Base-by-base conservation (phyloP, 257 asterid genomes). In the Nyctanthes arbortristis region DNA sequence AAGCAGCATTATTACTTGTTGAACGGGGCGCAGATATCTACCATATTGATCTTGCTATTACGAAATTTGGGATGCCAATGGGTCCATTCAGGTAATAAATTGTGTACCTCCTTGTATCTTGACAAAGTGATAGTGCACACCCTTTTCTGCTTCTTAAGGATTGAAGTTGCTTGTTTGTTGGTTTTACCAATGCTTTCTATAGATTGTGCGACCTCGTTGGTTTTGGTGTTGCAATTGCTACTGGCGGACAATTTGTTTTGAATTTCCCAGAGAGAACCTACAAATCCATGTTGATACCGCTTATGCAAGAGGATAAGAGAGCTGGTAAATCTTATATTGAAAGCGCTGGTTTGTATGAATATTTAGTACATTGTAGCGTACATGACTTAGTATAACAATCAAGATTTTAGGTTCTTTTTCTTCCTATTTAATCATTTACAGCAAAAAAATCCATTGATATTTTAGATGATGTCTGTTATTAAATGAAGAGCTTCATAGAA, bases 21-120 rank as follows among this genome's bases (percentile, higher is more conserved):
- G 99, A 94, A 70, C 96, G 82, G 34, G 99, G 99, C 68, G 25
- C 93, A 10, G 99, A 89, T 74, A 74, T 88, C 29, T 94, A 91
- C 61, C 80, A 87, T 78, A 89, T 94, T 34, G 99, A 91, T 33
- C 77, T 72, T 67, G 95, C 81, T 30, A 82, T 89, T 54, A 77
- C 96, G 63, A 94, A 89, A 81, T 94, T 88, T 37, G 99, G 99
- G 61, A 89, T 94, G 97, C 96, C 97, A 0, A 91, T 94, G 93
- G 97, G 99, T 4, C 99, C 97, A 24, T 94, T 94, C 84, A 94
- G 99, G 98, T 94, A 60, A 8, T 64, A 16, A 16, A n/a, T 6
- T 57, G 5, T 30, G 52, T 30, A 27, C 28, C 16, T n/a, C n/a
- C n/a, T n/a, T n/a, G n/a, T n/a, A n/a, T n/a, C n/a, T n/a, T n/a